Evolutionary conservation across 805 yeast species (phyloP).

Genomic region (Gaillardinia entomophila): DNA sequence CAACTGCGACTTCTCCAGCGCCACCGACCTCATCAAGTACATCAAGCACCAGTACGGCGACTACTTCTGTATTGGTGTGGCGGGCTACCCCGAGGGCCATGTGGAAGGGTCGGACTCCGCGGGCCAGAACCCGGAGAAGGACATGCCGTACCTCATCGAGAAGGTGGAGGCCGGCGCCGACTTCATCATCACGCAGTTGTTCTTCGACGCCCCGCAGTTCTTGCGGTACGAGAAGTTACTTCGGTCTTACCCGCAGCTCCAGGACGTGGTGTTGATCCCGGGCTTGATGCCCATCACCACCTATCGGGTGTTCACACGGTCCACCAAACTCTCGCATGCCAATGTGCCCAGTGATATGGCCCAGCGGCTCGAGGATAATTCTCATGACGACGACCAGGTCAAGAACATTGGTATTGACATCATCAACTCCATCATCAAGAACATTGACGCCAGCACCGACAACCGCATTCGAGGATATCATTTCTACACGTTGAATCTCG

Average conservation of each 20-base stretch:
- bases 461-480: slow-evolving; percentile 77
- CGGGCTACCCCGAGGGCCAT: slow-evolving; percentile 98
- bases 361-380: slow-evolving; percentile 48
- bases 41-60: slow-evolving; percentile 68
- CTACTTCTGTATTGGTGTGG: slow-evolving; percentile 91
- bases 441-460: slow-evolving; percentile 47
- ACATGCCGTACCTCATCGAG: slow-evolving; percentile 73
- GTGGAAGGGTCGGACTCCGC: slow-evolving; percentile 71
- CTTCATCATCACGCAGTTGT: slow-evolving; percentile 85
- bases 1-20: slow-evolving; percentile 59
- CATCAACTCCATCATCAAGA: slow-evolving; percentile 55
- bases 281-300: slow-evolving; percentile 92
- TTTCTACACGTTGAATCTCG: slow-evolving; percentile 88
- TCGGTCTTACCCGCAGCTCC: slow-evolving; percentile 34
- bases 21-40: slow-evolving; percentile 81
- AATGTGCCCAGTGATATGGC: slow-evolving; percentile 59
- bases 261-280: slow-evolving; percentile 62
- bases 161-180: slow-evolving; percentile 94
- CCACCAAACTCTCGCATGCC: slow-evolving; percentile 86
- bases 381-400: slow-evolving; percentile 69
- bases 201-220: slow-evolving; percentile 81
- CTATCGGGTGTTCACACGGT: slow-evolving; percentile 73
- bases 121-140: slow-evolving; percentile 60
- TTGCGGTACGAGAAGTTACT: slow-evolving; percentile 54
- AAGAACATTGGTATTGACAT: slow-evolving; percentile 78